phyloP scores from a whole-genome alignment of 2,329 filamentous ascomycete genomes.

The Diaporthe sp. region DNA sequence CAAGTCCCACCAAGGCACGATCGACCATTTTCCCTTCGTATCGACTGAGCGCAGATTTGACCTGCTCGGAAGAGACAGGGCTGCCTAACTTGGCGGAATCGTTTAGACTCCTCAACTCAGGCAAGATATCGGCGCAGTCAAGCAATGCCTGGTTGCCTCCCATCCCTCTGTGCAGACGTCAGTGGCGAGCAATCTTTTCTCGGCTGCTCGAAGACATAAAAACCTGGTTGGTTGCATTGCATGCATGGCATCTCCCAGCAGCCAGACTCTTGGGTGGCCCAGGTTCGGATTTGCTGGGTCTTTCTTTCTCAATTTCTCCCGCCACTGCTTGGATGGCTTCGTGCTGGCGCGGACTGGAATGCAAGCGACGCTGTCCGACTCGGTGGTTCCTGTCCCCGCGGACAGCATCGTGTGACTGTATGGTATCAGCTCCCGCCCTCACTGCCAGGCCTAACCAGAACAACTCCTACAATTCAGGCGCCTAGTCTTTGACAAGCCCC shows the following conservation, averaged over 20 bases:
- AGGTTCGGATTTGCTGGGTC: background rate
- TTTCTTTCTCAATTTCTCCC: background rate
- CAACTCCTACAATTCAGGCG: background rate
- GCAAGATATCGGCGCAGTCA: background rate
- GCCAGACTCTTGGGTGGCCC: background rate
- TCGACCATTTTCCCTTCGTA: background rate
- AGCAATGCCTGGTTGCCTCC: background rate
- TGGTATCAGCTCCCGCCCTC: background rate
- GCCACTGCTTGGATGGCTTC: background rate
- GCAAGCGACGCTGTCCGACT: background rate
- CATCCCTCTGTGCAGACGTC: background rate
- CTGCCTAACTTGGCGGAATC: background rate
- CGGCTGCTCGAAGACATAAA: background rate
- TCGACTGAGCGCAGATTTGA: background rate
- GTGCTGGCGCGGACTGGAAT: background rate
- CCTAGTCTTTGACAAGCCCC: background rate
- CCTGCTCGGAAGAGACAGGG: background rate
- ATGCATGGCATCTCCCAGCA: background rate
- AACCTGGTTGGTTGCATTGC: background rate
- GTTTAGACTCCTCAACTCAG: background rate
- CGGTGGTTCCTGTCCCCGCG: background rate
- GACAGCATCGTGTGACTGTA: background rate
- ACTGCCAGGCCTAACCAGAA: background rate
- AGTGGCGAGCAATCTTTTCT: background rate
- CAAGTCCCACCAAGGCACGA: background rate